Evolutionary conservation across 1,139 yeast species (phyloP).

Genomic region (Keqinozyma sinolaborantium): DNA sequence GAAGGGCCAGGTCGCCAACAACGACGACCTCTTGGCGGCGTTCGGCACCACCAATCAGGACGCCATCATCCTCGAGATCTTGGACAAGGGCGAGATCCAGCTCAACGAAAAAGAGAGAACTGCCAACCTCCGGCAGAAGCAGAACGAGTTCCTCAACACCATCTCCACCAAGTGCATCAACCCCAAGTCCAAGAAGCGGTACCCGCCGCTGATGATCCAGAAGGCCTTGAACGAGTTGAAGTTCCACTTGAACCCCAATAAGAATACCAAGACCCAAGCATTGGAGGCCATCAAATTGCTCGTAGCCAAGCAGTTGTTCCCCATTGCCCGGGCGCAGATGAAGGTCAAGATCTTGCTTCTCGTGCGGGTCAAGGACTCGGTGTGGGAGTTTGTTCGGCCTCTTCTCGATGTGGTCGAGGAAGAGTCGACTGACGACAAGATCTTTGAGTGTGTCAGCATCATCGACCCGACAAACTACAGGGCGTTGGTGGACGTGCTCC

Average conservation of each 20-base stretch:
- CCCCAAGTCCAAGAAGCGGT: conserved; percentile 84
- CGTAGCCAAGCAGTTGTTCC: conserved; percentile 76
- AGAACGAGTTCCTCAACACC: conserved; percentile 78
- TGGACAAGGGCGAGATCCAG: conserved; percentile 90
- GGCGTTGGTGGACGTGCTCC: conserved; percentile 59
- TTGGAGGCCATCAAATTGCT: conserved; percentile 83
- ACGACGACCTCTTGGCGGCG: conserved; percentile 71
- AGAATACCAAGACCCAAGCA: conserved; percentile 84
- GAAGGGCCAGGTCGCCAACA: conserved; percentile 90
- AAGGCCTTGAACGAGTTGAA: conserved; percentile 80
- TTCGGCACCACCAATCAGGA: conserved; percentile 79
- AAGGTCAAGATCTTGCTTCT: conserved; percentile 60
- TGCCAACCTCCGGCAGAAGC: conserved; percentile 69
- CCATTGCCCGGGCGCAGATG: conserved; percentile 95
- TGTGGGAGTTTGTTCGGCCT: conserved; percentile 47
- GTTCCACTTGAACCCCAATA: conserved; percentile 74
- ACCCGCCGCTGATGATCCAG: conserved; percentile 91
- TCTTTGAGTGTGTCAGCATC: conserved; percentile 64
- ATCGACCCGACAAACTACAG: conserved; percentile 90
- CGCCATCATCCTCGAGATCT: conserved; percentile 70
- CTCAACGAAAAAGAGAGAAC: conserved; percentile 90
- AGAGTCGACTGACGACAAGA: conserved; percentile 40
- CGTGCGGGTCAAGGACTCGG: conserved; percentile 47
- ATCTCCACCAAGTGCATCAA: conserved; percentile 90
- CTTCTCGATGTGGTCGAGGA: conserved; percentile 52